Conservation (phyloP, 1,139 yeast genomes). For the Saccharomyces hybrid region DNA sequence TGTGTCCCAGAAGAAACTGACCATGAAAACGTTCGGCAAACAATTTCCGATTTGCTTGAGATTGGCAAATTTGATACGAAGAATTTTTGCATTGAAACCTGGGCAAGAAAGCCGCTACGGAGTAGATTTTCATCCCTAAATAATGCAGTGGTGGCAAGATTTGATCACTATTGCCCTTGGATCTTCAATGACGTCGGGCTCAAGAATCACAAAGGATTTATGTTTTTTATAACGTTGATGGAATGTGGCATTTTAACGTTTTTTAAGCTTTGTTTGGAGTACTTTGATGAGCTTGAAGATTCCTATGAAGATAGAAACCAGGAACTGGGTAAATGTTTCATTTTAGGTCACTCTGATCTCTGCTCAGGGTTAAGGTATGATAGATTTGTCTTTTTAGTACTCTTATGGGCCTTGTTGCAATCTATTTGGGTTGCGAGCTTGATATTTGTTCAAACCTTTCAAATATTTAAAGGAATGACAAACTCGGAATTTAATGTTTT, state of each 20-base stretch:
- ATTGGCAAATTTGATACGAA: constrained; percentile 67
- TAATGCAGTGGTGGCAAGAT: constrained; percentile 62
- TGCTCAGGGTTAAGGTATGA: constrained; percentile 53
- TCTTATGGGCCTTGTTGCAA: constrained; percentile 44
- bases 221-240: constrained; percentile 55
- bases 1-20: constrained; percentile 51
- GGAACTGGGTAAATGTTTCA: constrained; percentile 31
- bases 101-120: constrained; percentile 71
- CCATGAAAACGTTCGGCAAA: constrained; percentile 39
- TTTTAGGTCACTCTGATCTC: constrained; percentile 43
- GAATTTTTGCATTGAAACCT: constrained; percentile 70
- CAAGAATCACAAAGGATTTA: constrained; percentile 77
- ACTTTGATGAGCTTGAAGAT: constrained; percentile 38
- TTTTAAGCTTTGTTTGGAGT: constrained; percentile 36
- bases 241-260: constrained; percentile 45
- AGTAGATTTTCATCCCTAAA: constrained; percentile 60
- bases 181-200: constrained; percentile 81
- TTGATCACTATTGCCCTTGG: constrained; percentile 97
- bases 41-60: constrained; percentile 52
- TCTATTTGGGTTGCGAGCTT: constrained; percentile 62
- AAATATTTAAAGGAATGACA: constrained; percentile 70
- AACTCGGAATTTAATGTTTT: constrained; percentile 57
- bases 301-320: constrained; percentile 4
- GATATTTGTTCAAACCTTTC: constrained; percentile 62
- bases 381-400: constrained; percentile 41